Conservation (phyloP, 495 filamentous ascomycete genomes). For the Usnea hakonensis region DNA sequence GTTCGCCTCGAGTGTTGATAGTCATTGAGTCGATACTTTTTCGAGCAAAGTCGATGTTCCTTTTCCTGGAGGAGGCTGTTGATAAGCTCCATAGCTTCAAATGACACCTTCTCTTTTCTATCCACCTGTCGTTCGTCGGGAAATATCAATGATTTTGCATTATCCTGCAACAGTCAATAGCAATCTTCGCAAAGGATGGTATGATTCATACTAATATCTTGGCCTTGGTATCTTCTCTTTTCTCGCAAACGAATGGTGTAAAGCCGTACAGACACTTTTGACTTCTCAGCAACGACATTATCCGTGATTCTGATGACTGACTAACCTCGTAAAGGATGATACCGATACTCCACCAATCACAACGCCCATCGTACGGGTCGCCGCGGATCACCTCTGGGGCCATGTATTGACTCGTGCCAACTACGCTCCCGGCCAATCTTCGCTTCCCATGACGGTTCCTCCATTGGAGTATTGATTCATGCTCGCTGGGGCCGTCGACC, state of each 20-base stretch:
- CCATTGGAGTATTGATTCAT: slow-evolving; percentile 62
- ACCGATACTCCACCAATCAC: slow-evolving; percentile 95
- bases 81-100: slow-evolving; percentile 66
- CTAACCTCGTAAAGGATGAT: slow-evolving; percentile 80
- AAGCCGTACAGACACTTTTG: slow-evolving; percentile 74
- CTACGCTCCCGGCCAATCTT: slow-evolving; percentile 71
- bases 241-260: slow-evolving; percentile 80
- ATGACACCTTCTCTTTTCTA: slow-evolving; percentile 30
- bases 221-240: slow-evolving; percentile 68
- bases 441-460: slow-evolving; percentile 68
- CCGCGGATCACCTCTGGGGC: slow-evolving; percentile 86
- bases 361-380: slow-evolving; percentile 78
- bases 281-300: slow-evolving; percentile 3
- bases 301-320: slow-evolving; percentile 1
- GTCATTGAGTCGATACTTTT: slow-evolving; percentile 61
- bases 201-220: slow-evolving; percentile 61
- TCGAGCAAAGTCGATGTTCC: slow-evolving; percentile 64
- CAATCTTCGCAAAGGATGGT: not conserved
- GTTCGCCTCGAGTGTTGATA: slow-evolving; percentile 24
- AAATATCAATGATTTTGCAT: slow-evolving; percentile 49
- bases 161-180: slow-evolving; percentile 37
- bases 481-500: slow-evolving; percentile 24
- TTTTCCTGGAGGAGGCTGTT: slow-evolving; percentile 67
- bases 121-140: slow-evolving; percentile 34
- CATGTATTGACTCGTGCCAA: slow-evolving; percentile 97